Base-by-base conservation (phyloP, 2,329 filamentous ascomycete species). In the Tolypocladium ovalisporum region DNA sequence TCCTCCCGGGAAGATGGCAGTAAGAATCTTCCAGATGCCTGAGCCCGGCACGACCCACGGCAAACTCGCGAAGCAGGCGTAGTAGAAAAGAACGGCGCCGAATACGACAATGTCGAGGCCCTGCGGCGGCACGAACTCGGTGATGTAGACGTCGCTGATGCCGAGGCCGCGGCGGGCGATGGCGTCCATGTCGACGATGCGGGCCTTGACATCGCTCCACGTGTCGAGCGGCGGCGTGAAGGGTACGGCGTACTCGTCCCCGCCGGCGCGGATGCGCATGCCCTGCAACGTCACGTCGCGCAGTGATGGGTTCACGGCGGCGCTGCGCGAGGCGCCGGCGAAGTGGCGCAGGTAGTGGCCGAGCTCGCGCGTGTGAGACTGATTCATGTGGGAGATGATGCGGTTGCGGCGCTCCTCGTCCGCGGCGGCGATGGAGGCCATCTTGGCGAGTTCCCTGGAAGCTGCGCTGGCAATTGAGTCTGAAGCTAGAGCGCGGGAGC, bases 351-450 rank as follows among this genome's bases (percentile, higher is more conserved):
- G 82, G 72, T 92, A 96, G 67, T 87, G 80, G 58, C 81, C 75
- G 54, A 96, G 83, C 58, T 90, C 89, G 64, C 83, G 80, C 55
- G 79, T 76, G 74, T 96, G 93, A 71, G 93, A 88, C 49, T 77
- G 76, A 75, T 97, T 96, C 89, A 97, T 94, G 76, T 97, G 92
- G 37, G 78, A 78, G 67, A 93, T 82, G 70, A 76, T 75, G 63
- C 73, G 71, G 42, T 64, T 62, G 52, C 68, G 71, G 58, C 67
- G 63, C 39, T 64, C 65, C 53, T 64, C 65, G 27, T 71, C 68
- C n/a, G 63, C 54, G 22, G 63, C 62, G 17, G 62, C 57, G 36
- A 52, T 36, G 37, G 56, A 47, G 19, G 59, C 42, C 67, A 68
- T 69, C 54, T 42, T 51, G 29, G 29, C 47, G 24, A 15, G 24